Evolutionary conservation across 805 yeast species (phyloP).

Genomic region (Cyberlindnera galapagoensis): DNA sequence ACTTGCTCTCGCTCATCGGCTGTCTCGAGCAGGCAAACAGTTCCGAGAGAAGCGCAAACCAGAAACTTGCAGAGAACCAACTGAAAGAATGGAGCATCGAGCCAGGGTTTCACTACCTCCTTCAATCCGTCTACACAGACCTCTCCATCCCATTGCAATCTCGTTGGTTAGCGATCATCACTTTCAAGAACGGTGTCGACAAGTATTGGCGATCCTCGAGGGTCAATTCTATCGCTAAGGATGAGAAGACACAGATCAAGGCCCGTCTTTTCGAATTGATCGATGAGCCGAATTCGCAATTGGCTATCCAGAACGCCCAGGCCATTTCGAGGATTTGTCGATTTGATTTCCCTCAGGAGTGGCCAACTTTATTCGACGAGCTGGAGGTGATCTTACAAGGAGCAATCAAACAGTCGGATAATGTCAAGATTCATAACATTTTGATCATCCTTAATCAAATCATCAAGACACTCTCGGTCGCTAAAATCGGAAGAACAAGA

Average conservation of each 20-base stretch:
- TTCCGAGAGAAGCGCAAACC: constrained; percentile 42
- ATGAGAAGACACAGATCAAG: constrained; percentile 65
- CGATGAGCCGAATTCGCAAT: constrained; percentile 65
- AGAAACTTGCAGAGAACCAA: constrained; percentile 62
- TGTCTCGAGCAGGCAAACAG: constrained; percentile 45
- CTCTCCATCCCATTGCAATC: constrained; percentile 51
- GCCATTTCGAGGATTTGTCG: constrained; percentile 74
- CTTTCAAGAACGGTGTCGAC: constrained; percentile 83
- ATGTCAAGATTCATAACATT: constrained; percentile 53
- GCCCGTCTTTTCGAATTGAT: constrained; percentile 50
- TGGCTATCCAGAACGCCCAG: constrained; percentile 79
- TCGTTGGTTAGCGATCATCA: constrained; percentile 84
- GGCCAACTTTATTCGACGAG: constrained; percentile 78
- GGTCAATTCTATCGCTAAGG: constrained; percentile 44
- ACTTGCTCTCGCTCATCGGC: constrained; percentile 11
- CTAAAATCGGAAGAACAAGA: constrained; percentile 77
- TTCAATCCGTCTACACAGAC: constrained; percentile 62
- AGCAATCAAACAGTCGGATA: constrained; percentile 36
- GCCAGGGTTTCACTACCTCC: constrained; percentile 49
- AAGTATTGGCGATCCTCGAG: constrained; percentile 76
- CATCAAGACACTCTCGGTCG: constrained; percentile 65
- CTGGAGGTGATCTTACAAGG: constrained; percentile 39
- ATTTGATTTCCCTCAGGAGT: constrained; percentile 78
- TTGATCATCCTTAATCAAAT: constrained; percentile 69
- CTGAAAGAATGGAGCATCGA: constrained; percentile 62